Evolutionary conservation across 2,329 filamentous ascomycete species (phyloP).

Genomic region (Monilinia fructicola): DNA sequence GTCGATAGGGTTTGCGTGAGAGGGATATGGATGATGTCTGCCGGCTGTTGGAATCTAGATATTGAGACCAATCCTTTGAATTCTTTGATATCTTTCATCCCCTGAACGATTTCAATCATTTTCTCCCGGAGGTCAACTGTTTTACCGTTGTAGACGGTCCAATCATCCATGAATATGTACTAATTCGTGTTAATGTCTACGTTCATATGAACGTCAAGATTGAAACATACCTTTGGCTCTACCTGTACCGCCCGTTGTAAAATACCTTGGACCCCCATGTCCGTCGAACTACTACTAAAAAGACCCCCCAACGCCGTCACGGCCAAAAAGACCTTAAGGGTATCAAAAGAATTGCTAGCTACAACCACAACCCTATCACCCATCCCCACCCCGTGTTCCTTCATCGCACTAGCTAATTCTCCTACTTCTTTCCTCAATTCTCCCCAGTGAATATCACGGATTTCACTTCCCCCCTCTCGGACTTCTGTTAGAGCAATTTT

Average conservation of each 20-base stretch:
- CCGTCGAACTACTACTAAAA: slow-evolving; percentile 75
- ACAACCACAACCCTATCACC: slow-evolving; percentile 77
- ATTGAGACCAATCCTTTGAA: slow-evolving; percentile 66
- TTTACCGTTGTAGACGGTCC: slow-evolving; percentile 73
- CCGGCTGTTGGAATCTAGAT: slow-evolving; percentile 61
- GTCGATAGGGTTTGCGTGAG: slow-evolving; percentile 40
- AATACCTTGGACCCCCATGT: slow-evolving; percentile 79
- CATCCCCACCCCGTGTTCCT: slow-evolving; percentile 61
- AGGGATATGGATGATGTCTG: slow-evolving; percentile 57
- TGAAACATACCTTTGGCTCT: slow-evolving; percentile 57
- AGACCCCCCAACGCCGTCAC: slow-evolving; percentile 69
- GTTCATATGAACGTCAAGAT: not conserved
- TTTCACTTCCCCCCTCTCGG: slow-evolving; percentile 59
- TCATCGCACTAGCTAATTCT: slow-evolving; percentile 63
- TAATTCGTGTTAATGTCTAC: slow-evolving; percentile 32
- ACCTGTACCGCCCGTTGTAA: slow-evolving; percentile 74
- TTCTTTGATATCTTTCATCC: slow-evolving; percentile 58
- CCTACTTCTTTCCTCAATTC: slow-evolving; percentile 62
- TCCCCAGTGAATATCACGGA: slow-evolving; percentile 63
- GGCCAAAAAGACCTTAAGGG: slow-evolving; percentile 69
- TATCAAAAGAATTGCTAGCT: slow-evolving; percentile 72
- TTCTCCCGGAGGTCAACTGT: slow-evolving; percentile 69
- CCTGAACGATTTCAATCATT: slow-evolving; percentile 63
- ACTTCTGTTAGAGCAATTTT: slow-evolving; percentile 72
- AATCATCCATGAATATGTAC: slow-evolving; percentile 83